Base-by-base conservation (phyloP, 768 basidiomycete species). In the Pulveroboletus sp. region DNA sequence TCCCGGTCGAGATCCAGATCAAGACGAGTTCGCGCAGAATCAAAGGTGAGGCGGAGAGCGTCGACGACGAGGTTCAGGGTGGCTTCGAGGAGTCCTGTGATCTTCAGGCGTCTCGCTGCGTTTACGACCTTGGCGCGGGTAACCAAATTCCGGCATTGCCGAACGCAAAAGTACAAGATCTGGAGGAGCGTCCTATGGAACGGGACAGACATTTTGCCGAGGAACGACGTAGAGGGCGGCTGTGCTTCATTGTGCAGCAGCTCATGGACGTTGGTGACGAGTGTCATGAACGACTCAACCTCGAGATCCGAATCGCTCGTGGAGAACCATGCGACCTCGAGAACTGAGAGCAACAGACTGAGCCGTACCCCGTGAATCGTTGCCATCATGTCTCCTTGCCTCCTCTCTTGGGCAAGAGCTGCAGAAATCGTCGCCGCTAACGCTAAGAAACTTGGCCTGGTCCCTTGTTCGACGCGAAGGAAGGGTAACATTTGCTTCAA, bases 141-240 rank as follows among this genome's bases (percentile, higher is more conserved):
- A 4, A 73, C 62, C 29, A 86, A 56, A 44, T 70, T 74, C 37
- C 84, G 74, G 42, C 79, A 76, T 49, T 87, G 83, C 36, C 79
- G 80, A 13, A 81, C 68, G 52, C 83, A 87, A 70, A 88, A 90
- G 68, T 86, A 93, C 39, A 89, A 68, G 49, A 91, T 80, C 58
- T 92, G 86, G 23, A 97, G 73, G 45, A 94, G 77, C 1, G 79
- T 77, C 37, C 81, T 82, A 63, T 97, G 93, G 73, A 93, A 92
- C 1, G 84, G 80, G 16, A 79, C 73, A 0, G 83, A 73, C 6
- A 81, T 59, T 22, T 76, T 70, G 5, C 85, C 80, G 6, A 90
- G 76, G 61, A 95, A 76, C 1, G 92, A 92, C 37, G 76, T 73
- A 1, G 82, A 70, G 1, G 91, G 88, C 0, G 86, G 76, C 60